A percentile compares a stretch with the other conserved stretches of the same genome.
phyloP scores from a whole-genome alignment of 169 alveolate species.

The Besnoitia besnoiti region DNA sequence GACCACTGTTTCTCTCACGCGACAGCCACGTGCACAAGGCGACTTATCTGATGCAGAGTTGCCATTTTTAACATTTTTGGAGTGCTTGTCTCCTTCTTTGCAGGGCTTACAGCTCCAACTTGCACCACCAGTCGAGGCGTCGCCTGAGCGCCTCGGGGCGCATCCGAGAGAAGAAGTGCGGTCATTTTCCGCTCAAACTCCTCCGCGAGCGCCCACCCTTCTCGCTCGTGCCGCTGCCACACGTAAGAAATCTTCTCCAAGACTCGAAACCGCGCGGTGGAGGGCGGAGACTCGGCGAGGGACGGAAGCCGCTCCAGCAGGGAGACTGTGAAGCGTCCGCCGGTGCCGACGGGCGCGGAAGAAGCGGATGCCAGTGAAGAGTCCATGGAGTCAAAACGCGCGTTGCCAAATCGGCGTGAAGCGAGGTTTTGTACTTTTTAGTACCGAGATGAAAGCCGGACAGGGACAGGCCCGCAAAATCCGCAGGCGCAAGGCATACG shows the following conservation, averaged over 20 bases:
- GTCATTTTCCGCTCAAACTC: not conserved
- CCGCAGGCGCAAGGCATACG: too few species aligned
- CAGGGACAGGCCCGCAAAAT: too few species aligned
- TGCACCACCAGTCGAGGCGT: not conserved
- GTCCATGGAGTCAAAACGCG: too few species aligned
- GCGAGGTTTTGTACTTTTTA: too few species aligned
- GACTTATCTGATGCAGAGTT: too few species aligned
- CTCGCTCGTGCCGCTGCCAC: not conserved
- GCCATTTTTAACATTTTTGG: too few species aligned
- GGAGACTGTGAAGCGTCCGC: not conserved
- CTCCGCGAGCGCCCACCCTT: not conserved
- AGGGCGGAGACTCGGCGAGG: not conserved
- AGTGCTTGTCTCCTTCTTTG: too few species aligned
- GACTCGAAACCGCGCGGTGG: not conserved
- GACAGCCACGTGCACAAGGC: too few species aligned
- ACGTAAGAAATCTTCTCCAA: not conserved
- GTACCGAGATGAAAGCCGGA: too few species aligned
- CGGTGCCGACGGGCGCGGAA: not conserved
- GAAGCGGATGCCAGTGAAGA: not conserved
- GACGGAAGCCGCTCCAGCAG: not conserved
- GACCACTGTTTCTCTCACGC: too few species aligned
- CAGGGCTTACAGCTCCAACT: not conserved
- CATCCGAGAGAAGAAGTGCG: not conserved
- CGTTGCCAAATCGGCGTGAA: too few species aligned
- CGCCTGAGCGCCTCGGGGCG: not conserved